Conservation (phyloP, 352 stramenopile genomes). For the Pythium utonaiense region DNA sequence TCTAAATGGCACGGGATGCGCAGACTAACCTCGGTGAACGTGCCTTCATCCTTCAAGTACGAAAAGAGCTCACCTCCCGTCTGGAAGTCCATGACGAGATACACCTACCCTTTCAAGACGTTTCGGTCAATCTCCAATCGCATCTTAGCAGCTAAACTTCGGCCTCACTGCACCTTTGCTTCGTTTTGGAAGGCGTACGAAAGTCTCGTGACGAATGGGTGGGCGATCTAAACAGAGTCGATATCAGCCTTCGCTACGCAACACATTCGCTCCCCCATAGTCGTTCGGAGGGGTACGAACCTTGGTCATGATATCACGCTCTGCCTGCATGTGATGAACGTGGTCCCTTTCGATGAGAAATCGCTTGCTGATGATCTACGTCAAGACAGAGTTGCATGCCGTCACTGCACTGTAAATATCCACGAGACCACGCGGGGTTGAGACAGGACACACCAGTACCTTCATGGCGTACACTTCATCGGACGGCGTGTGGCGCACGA, state of each 20-base stretch:
- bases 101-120: slow-evolving; percentile 28
- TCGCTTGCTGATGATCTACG: slow-evolving; percentile 88
- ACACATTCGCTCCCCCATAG: too few species aligned
- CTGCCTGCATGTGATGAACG: slow-evolving; percentile 74
- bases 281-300: slow-evolving; percentile 24
- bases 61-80: slow-evolving; percentile 79
- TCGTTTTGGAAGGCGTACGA: slow-evolving; percentile 81
- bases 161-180: slow-evolving; percentile 54
- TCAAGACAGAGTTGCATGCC: neutral
- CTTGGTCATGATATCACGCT: slow-evolving; percentile 86
- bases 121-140: neutral
- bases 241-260: too few species aligned
- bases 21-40: slow-evolving; percentile 50
- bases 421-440: too few species aligned
- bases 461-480: slow-evolving; percentile 80
- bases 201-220: slow-evolving; percentile 79
- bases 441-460: slow-evolving; percentile 2
- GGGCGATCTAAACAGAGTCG: slow-evolving; percentile 46
- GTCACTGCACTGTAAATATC: too few species aligned
- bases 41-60: slow-evolving; percentile 61
- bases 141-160: too few species aligned
- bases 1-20: too few species aligned
- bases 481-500: slow-evolving; percentile 60
- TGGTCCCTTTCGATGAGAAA: slow-evolving; percentile 78
- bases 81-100: slow-evolving; percentile 67